Evolutionary conservation across 2,329 filamentous ascomycete species (phyloP), one percentile per base, ranked within the genome.

Genomic region (Phaeophleospora eucalypticola): DNA sequence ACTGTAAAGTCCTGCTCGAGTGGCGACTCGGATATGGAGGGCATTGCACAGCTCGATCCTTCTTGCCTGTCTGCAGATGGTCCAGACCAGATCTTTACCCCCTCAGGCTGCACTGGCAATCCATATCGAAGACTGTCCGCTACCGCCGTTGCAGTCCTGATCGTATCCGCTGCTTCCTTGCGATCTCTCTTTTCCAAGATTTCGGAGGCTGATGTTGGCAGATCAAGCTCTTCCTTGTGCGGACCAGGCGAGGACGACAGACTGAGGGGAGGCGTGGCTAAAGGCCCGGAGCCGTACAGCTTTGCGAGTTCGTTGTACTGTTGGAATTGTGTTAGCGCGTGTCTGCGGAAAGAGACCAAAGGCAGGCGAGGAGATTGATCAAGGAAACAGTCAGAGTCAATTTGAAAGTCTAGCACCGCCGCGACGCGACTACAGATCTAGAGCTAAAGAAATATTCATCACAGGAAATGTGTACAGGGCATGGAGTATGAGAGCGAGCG

Each of bases 1-100:
- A 90, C 86, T 15, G 90, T 96, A 61, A 95, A 96, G 68, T 96
- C 90, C 70, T 86, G 86, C 71, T 95, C 90, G 63, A 95, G 58
- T 3, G 66, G 66, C 24, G 69, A 69, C 45, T 69, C 66, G 39
- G 67, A 63, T 45, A 67, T 68, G 6, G 61, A 63, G 9, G 65
- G 63, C 63, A 65, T 69, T 56, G 51, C 59, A 49, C 53, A 58
- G 51, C 58, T 58, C 63, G 67, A 47, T 59, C 62, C 40, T 56
- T 69, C 47, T 59, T 65, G 36, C 60, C 65, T 56, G 60, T 73
- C 72, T 15, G 62, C 63, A 27, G 61, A 51, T 20, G 60, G 59
- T 4, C 62, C 63, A 4, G 59, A 60, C 61, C 62, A 64, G 14
- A 65, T 65, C 47, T 58, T 63, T 8, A 65, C 62, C 29, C 60